Percentiles rank a stretch among this genome's conserved stretches.
These are phyloP conservation scores for Kalmusia sp. DNA, from an alignment of 2,329 filamentous ascomycete genomes.

Conservation along the genomic window DNA sequence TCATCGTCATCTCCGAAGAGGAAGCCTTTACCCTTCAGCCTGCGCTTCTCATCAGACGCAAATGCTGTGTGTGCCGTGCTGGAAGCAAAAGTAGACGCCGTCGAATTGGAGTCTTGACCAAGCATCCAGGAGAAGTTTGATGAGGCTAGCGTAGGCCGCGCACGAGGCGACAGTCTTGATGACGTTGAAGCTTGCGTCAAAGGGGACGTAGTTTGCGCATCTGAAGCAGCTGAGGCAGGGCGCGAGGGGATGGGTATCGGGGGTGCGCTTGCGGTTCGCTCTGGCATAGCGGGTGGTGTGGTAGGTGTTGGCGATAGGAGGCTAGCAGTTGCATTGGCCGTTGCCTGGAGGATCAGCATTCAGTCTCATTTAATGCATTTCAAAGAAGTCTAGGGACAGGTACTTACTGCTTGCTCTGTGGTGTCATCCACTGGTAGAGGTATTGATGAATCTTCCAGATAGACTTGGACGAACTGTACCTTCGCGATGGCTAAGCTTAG, in stretches of 20 bases:
- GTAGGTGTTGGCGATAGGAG: slow-evolving; percentile 25
- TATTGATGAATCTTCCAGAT: slow-evolving; percentile 55
- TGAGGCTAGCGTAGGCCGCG: slow-evolving; percentile 72
- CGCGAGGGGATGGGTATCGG: slow-evolving; percentile 21
- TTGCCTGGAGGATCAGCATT: slow-evolving; percentile 9
- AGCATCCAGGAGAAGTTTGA: slow-evolving; percentile 85
- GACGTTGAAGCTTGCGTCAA: slow-evolving; percentile 18
- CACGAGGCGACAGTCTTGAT: slow-evolving; percentile 45
- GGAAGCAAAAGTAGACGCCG: slow-evolving; percentile 41
- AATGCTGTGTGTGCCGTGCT: slow-evolving; percentile 42
- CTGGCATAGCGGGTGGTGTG: slow-evolving; percentile 21
- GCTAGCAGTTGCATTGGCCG: slow-evolving; percentile 27
- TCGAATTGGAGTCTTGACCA: slow-evolving; percentile 39
- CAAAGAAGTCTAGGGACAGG: no score
- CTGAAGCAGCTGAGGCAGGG: slow-evolving; percentile 1
- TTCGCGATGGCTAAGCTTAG: slow-evolving; percentile 58
- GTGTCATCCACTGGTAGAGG: slow-evolving; percentile 50
- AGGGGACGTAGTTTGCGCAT: slow-evolving; percentile 9
- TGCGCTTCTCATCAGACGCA: slow-evolving; percentile 43
- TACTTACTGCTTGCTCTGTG: slow-evolving; percentile 29
- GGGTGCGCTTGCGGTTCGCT: slow-evolving; percentile 29
- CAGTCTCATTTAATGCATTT: no score
- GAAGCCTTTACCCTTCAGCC: slow-evolving; percentile 47
- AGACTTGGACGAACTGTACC: slow-evolving; percentile 60
- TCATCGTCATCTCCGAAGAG: slow-evolving; percentile 51